Percentiles rank a stretch among this genome's conserved stretches.
Conservation (phyloP, 2,329 filamentous ascomycete species). For the Xylariaceae sp. region DNA sequence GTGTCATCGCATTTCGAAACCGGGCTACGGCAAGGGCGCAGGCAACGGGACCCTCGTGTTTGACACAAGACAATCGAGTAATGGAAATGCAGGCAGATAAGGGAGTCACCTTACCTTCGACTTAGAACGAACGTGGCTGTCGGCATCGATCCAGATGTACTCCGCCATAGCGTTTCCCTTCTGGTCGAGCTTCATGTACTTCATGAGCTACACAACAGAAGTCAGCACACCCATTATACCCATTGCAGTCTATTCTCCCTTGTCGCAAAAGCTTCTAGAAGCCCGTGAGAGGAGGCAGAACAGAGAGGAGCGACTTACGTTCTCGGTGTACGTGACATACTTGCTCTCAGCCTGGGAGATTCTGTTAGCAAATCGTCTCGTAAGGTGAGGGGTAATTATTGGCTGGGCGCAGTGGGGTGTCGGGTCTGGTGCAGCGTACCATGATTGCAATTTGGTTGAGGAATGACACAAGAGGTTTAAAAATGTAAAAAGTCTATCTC, state of each 20-base stretch:
- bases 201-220: slow-evolving; percentile 63
- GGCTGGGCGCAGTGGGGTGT: slow-evolving; percentile 27
- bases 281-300: slow-evolving; percentile 14
- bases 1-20: slow-evolving; percentile 3
- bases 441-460: slow-evolving; percentile 26
- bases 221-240: slow-evolving; percentile 15
- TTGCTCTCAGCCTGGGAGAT: slow-evolving; percentile 37
- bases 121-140: slow-evolving; percentile 85
- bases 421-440: slow-evolving; percentile 24
- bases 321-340: slow-evolving; percentile 32
- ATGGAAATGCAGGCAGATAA: slow-evolving; percentile 25
- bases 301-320: slow-evolving; percentile 22
- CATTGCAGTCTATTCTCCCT: not conserved
- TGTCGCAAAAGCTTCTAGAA: slow-evolving; percentile 2
- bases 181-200: slow-evolving; percentile 89
- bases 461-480: slow-evolving; percentile 8
- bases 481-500: slow-evolving; percentile 12
- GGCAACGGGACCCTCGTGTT: not conserved
- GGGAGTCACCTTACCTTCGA: slow-evolving; percentile 64
- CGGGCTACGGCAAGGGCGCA: slow-evolving; percentile 3
- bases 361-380: slow-evolving; percentile 34
- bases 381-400: slow-evolving; percentile 32
- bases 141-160: slow-evolving; percentile 92
- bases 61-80: slow-evolving; percentile 26
- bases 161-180: slow-evolving; percentile 86